Evolutionary conservation across 768 basidiomycete species (phyloP).

Genomic region (Coprinellus micaceus): DNA sequence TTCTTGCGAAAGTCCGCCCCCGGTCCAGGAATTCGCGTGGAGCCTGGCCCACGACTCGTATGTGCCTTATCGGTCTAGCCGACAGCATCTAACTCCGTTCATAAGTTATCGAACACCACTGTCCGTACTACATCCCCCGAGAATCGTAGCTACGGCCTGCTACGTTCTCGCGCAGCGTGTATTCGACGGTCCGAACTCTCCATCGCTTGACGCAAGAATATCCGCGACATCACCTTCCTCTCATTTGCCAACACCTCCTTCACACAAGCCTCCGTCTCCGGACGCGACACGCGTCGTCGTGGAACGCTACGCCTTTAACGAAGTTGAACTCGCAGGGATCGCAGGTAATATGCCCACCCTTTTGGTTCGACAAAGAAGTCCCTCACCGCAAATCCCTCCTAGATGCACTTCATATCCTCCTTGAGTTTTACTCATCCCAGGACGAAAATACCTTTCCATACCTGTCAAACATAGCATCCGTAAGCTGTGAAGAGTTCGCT

Average conservation of each 20-base stretch:
- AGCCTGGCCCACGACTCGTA: conserved; percentile 87
- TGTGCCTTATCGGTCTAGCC: conserved; percentile 23
- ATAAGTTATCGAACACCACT: conserved; percentile 74
- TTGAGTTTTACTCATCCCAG: conserved; percentile 72
- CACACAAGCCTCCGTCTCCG: conserved; percentile 69
- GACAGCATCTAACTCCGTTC: conserved; percentile 10
- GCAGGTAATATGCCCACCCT: conserved; percentile 44
- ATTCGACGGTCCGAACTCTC: conserved; percentile 67
- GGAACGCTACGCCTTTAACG: conserved; percentile 62
- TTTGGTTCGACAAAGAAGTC: background rate
- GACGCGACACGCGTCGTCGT: conserved; percentile 65
- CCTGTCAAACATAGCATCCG: conserved; percentile 46
- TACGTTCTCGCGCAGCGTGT: conserved; percentile 73
- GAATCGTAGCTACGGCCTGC: conserved; percentile 73
- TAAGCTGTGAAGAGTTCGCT: conserved; percentile 38
- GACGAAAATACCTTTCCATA: conserved; percentile 46
- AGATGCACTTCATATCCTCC: conserved; percentile 64
- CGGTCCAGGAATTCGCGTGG: conserved; percentile 76
- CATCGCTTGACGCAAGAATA: conserved; percentile 72
- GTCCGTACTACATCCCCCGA: conserved; percentile 66
- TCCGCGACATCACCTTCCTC: conserved; percentile 67
- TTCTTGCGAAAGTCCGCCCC: conserved; percentile 40
- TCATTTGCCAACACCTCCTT: conserved; percentile 78
- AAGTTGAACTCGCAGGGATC: conserved; percentile 53
- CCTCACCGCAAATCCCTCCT: conserved; percentile 8